phyloP scores from a whole-genome alignment of 23 red algal species.

The Cyanidiococcus yangmingshanensis region DNA sequence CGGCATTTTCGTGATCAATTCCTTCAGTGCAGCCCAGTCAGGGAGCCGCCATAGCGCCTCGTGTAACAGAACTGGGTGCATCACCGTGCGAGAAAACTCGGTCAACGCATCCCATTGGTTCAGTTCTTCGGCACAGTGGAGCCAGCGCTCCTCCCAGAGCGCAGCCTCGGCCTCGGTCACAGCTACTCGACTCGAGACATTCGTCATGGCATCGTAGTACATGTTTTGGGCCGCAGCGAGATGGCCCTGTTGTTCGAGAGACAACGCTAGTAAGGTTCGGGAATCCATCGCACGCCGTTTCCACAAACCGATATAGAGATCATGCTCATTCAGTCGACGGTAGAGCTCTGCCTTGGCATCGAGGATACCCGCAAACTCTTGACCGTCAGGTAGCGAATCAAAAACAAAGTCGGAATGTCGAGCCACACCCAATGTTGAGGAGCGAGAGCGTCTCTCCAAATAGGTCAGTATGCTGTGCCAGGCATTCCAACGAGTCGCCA shows the following conservation, averaged over 20 bases:
- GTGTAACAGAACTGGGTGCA: constrained; percentile 73
- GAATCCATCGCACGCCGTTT: constrained; percentile 32
- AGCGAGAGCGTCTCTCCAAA: constrained; percentile 34
- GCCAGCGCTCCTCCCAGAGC: constrained; percentile 83
- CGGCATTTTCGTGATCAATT: constrained; percentile 66
- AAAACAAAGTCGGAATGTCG: not conserved
- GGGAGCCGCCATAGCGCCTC: constrained; percentile 91
- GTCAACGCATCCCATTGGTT: constrained; percentile 93
- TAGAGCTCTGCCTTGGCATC: constrained; percentile 56
- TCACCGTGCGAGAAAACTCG: constrained; percentile 62
- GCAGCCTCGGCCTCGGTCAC: constrained; percentile 23
- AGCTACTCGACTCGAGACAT: not conserved
- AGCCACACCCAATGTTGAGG: constrained; percentile 3
- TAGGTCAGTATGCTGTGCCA: constrained; percentile 51
- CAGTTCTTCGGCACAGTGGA: constrained; percentile 73
- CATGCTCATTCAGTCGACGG: constrained; percentile 49
- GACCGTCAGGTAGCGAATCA: not conserved
- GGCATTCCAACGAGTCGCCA: constrained; percentile 62
- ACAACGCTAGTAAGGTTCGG: constrained; percentile 28
- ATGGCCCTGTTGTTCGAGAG: constrained; percentile 50
- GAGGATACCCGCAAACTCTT: constrained; percentile 53
- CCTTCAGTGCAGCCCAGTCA: constrained; percentile 81
- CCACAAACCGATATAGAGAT: constrained; percentile 52
- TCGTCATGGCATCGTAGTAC: constrained; percentile 42
- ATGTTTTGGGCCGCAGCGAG: constrained; percentile 43